A percentile compares a stretch with the other conserved stretches of the same genome.
These are phyloP conservation scores for Glomus cerebriforme DNA, from an alignment of 192 early-diverging fungal species.

Conservation along the genomic window DNA sequence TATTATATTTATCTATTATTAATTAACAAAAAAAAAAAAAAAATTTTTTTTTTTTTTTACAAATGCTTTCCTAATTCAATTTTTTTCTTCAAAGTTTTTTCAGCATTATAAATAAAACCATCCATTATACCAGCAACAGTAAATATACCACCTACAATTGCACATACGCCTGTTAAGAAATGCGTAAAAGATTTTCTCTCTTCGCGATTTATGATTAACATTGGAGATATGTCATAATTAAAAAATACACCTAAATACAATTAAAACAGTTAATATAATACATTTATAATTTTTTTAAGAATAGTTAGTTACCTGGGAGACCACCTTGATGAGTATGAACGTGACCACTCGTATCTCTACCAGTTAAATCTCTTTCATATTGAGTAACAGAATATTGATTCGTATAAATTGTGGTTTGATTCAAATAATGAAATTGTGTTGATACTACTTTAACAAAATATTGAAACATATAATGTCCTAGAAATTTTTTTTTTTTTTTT, in stretches of 20 bases:
- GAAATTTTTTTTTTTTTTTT: not conserved
- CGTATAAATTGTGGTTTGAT: conserved; percentile 70
- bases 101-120: conserved; percentile 82
- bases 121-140: conserved; percentile 95
- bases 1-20: not conserved
- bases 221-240: conserved; percentile 95
- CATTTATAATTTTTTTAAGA: too few relatives aligned
- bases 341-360: conserved; percentile 32
- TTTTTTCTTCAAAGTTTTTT: conserved; percentile 75
- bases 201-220: conserved; percentile 89
- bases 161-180: conserved; percentile 88
- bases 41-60: conserved; percentile 30
- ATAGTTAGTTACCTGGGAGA: conserved; percentile 37
- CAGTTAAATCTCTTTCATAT: conserved; percentile 64
- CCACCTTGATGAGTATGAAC: conserved; percentile 27
- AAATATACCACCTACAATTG: conserved; percentile 92
- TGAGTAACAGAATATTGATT: conserved; percentile 97
- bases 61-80: conserved; percentile 80
- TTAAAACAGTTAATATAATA: not conserved
- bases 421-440: conserved; percentile 74
- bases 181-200: conserved; percentile 79
- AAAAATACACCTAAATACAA: conserved; percentile 77
- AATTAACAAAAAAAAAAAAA: not conserved
- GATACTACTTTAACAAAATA: conserved; percentile 95
- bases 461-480: conserved; percentile 65